phyloP scores from a whole-genome alignment of 2,329 filamentous ascomycete genomes.

The Hymenoscyphus albidus region DNA sequence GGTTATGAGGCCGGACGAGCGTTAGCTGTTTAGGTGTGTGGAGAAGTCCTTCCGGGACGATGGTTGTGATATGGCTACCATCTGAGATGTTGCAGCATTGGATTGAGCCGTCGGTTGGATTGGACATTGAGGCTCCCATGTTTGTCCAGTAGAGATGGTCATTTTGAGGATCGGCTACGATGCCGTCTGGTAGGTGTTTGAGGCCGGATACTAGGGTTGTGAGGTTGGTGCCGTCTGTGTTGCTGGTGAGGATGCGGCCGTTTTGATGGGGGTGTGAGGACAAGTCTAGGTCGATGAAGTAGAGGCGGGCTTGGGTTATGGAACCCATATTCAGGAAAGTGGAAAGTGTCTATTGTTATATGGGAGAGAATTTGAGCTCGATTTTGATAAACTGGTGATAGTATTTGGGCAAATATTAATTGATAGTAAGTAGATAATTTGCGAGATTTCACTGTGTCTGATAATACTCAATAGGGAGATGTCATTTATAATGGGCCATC shows the following conservation, averaged over 20 bases:
- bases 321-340: neutral
- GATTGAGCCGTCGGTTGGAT: slow-evolving; percentile 7
- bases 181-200: neutral
- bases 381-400: no score
- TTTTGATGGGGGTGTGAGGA: neutral
- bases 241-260: neutral
- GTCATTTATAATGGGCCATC: no score
- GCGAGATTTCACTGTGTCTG: no score
- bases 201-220: neutral
- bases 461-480: no score
- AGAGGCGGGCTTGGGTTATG: neutral
- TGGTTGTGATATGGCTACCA: slow-evolving; percentile 40
- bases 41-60: slow-evolving; percentile 43
- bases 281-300: neutral
- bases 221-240: neutral
- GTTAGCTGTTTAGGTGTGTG: slow-evolving; percentile 47
- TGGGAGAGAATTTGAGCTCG: no score
- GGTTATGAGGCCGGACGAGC: neutral
- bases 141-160: slow-evolving; percentile 44
- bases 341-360: no score
- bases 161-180: neutral
- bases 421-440: no score
- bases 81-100: slow-evolving; percentile 38
- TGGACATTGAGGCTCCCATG: slow-evolving; percentile 40
- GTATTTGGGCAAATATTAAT: no score